These are phyloP conservation scores for Backusella sp. DNA, from an alignment of 192 early-diverging fungal species.

Conservation along the genomic window DNA sequence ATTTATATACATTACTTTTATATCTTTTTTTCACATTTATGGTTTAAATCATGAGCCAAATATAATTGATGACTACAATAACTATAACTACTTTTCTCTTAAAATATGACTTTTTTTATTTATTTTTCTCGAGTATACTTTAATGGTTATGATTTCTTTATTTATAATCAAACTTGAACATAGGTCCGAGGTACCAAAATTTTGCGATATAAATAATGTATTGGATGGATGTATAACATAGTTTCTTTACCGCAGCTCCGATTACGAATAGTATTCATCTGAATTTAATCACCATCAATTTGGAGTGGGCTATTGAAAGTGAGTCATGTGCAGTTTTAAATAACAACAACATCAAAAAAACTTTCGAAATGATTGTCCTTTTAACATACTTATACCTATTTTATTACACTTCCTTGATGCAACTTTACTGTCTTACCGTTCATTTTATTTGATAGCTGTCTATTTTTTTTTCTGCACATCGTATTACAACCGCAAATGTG, in stretches of 20 bases:
- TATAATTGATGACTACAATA: background rate
- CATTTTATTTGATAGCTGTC: background rate
- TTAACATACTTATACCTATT: background rate
- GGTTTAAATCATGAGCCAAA: background rate
- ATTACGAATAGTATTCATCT: background rate
- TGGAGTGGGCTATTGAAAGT: background rate
- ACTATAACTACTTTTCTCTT: background rate
- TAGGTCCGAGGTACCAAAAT: background rate
- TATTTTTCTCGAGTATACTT: background rate
- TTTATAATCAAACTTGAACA: background rate
- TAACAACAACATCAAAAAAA: background rate
- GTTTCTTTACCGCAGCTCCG: constrained; percentile 3
- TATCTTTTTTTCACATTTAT: background rate
- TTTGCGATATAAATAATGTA: background rate
- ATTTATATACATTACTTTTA: background rate
- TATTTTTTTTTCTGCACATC: background rate
- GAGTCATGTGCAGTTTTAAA: constrained; percentile 2
- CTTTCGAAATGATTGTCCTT: background rate
- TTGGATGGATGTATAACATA: background rate
- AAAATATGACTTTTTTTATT: background rate
- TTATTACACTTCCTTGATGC: background rate
- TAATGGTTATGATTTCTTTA: background rate
- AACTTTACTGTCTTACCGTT: background rate
- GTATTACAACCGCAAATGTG: background rate
- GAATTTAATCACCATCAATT: background rate